A percentile compares a stretch with the other conserved stretches of the same genome.
Evolutionary conservation across 2,329 filamentous ascomycete species (phyloP).

Genomic region (Xylariaceae sp.): DNA sequence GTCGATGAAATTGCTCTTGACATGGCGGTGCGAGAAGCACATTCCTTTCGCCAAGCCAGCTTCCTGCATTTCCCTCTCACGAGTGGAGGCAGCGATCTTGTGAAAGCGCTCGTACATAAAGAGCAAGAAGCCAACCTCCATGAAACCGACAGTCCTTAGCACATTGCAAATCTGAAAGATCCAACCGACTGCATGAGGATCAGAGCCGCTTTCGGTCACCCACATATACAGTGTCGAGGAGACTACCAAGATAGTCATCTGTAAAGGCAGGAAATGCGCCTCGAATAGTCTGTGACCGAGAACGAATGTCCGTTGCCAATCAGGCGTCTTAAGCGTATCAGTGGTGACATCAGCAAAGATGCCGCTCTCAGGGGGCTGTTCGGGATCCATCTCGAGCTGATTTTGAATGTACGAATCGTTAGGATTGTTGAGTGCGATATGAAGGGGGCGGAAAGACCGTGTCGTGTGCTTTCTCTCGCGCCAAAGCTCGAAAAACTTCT

Average conservation of each 20-base stretch:
- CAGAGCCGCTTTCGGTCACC: conserved; percentile 45
- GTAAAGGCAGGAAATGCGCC: conserved; percentile 67
- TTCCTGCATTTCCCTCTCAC: conserved; percentile 62
- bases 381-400: conserved; percentile 35
- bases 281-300: conserved; percentile 68
- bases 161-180: conserved; percentile 57
- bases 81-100: conserved; percentile 52
- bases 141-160: conserved; percentile 57
- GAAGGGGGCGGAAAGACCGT: conserved; percentile 51
- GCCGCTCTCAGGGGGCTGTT: conserved; percentile 41
- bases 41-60: conserved; percentile 62
- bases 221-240: conserved; percentile 57
- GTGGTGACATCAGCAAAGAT: conserved; percentile 53
- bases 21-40: conserved; percentile 57
- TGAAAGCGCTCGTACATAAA: conserved; percentile 67
- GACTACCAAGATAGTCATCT: conserved; percentile 61
- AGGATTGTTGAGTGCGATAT: conserved; percentile 43
- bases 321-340: conserved; percentile 44
- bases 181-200: conserved; percentile 52
- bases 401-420: conserved; percentile 44
- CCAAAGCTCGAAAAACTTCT: conserved; percentile 54
- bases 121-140: conserved; percentile 59
- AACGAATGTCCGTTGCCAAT: conserved; percentile 53
- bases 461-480: conserved; percentile 52
- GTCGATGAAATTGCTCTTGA: conserved; percentile 56